Conservation (phyloP, 108 stramenopile species). For the Fistulifera solaris region DNA sequence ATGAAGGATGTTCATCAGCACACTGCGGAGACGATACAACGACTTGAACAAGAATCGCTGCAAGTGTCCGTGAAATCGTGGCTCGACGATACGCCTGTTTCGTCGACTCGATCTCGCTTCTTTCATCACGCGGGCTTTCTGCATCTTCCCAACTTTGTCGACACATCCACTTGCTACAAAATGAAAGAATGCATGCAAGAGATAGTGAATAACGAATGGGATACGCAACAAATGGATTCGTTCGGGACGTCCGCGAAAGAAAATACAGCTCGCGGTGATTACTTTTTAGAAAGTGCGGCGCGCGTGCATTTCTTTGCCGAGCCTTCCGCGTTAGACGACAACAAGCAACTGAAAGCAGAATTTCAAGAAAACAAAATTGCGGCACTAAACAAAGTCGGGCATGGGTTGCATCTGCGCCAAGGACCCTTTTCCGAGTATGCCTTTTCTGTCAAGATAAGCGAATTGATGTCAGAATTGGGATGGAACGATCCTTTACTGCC, state of each 20-base stretch:
- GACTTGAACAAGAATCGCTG: too few species aligned
- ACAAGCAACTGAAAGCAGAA: constrained; percentile 23
- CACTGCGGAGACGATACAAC: too few species aligned
- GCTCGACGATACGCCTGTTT: not conserved
- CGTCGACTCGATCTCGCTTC: not conserved
- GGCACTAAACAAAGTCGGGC: constrained; percentile 87
- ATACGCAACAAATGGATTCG: constrained; percentile 13
- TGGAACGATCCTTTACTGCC: constrained; percentile 82
- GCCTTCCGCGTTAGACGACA: constrained; percentile 43
- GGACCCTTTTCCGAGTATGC: constrained; percentile 55
- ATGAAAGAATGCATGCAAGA: constrained; percentile 7
- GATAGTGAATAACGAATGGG: constrained; percentile 4
- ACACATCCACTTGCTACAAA: not conserved
- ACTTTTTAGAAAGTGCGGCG: constrained; percentile 78
- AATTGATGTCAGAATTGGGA: constrained; percentile 59
- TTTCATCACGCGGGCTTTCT: constrained; percentile 9
- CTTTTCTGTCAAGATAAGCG: constrained; percentile 35
- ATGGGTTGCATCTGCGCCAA: constrained; percentile 66
- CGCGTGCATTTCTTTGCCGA: constrained; percentile 82
- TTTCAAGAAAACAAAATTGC: constrained; percentile 42
- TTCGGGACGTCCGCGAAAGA: constrained; percentile 80
- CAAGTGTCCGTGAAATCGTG: not conserved
- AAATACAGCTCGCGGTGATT: constrained; percentile 69
- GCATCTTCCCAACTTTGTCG: constrained; percentile 1
- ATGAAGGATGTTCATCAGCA: too few species aligned